phyloP scores from a whole-genome alignment of 2,329 filamentous ascomycete genomes.

The Cytospora piceae region DNA sequence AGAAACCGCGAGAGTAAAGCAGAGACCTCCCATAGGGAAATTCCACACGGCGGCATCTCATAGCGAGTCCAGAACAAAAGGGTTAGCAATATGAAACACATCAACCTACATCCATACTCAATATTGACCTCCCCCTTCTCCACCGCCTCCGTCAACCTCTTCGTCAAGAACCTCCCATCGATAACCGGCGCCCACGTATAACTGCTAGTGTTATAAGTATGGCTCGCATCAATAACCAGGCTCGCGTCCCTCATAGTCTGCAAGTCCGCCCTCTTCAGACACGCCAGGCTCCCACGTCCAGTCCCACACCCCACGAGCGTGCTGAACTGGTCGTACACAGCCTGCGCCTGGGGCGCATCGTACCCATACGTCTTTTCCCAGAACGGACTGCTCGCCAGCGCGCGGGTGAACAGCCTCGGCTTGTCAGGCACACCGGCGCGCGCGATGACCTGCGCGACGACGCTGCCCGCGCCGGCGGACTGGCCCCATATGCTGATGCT shows the following conservation, averaged over 20 bases:
- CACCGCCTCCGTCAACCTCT: conserved; percentile 49
- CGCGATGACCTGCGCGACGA: conserved; percentile 57
- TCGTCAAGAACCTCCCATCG: conserved; percentile 56
- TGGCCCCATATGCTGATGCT: conserved; percentile 59
- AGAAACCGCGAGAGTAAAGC: background rate
- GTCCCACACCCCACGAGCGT: conserved; percentile 52
- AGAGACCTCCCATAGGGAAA: background rate
- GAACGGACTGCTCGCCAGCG: conserved; percentile 53
- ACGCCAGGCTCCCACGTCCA: conserved; percentile 50
- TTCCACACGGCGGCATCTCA: background rate
- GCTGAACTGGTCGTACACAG: conserved; percentile 51
- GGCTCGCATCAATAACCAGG: conserved; percentile 50
- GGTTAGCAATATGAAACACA: background rate
- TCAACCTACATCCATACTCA: conserved; percentile 44
- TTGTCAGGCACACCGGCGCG: conserved; percentile 11
- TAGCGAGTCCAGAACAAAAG: background rate
- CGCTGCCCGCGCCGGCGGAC: conserved; percentile 57
- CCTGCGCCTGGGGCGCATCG: conserved; percentile 54
- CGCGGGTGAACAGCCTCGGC: conserved; percentile 33
- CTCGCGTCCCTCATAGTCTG: conserved; percentile 57
- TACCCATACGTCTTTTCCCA: conserved; percentile 63
- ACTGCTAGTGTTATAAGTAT: conserved; percentile 58
- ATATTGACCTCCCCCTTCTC: conserved; percentile 47
- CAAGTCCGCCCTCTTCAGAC: conserved; percentile 58
- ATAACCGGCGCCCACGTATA: conserved; percentile 66